A percentile compares a stretch with the other conserved stretches of the same genome.
phyloP scores from a whole-genome alignment of 139 green algal genomes.

The Limnomonas spitsbergensis region DNA sequence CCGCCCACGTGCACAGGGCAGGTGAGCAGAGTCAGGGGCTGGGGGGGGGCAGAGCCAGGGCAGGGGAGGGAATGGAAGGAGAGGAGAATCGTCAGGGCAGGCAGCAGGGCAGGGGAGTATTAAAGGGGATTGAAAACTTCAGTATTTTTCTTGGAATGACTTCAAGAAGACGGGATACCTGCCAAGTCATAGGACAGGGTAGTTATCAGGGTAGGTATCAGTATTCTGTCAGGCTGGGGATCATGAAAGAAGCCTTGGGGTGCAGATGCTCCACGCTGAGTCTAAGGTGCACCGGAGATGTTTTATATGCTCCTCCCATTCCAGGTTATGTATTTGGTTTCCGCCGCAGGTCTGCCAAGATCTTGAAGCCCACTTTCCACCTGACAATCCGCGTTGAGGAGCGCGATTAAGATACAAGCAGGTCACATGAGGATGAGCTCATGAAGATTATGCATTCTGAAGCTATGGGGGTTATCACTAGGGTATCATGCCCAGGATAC shows the following conservation, averaged over 20 bases:
- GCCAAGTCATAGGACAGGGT: too few relatives aligned
- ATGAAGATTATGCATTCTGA: too few relatives aligned
- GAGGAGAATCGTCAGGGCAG: background rate
- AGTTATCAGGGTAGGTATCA: too few relatives aligned
- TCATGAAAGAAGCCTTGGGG: background rate
- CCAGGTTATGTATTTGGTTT: background rate
- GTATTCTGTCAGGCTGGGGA: background rate
- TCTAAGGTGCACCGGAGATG: too few relatives aligned
- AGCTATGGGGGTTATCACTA: too few relatives aligned
- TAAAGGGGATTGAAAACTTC: background rate
- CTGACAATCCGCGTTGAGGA: constrained; percentile 73
- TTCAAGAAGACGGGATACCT: too few relatives aligned
- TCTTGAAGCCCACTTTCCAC: constrained; percentile 79
- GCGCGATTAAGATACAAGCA: constrained; percentile 11
- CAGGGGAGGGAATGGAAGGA: background rate
- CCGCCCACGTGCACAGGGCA: constrained; percentile 74
- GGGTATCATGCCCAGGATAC: too few relatives aligned
- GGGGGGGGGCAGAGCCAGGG: too few relatives aligned
- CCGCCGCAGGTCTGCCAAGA: constrained; percentile 27
- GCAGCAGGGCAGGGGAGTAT: background rate
- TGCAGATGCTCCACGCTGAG: too few relatives aligned
- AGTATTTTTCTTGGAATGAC: background rate
- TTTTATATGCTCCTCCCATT: background rate
- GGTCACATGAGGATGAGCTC: background rate
- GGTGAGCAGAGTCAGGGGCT: constrained; percentile 34